These are phyloP conservation scores for Halophytophthora batemanensis DNA, from an alignment of 352 stramenopile genomes.

Conservation along the genomic window DNA sequence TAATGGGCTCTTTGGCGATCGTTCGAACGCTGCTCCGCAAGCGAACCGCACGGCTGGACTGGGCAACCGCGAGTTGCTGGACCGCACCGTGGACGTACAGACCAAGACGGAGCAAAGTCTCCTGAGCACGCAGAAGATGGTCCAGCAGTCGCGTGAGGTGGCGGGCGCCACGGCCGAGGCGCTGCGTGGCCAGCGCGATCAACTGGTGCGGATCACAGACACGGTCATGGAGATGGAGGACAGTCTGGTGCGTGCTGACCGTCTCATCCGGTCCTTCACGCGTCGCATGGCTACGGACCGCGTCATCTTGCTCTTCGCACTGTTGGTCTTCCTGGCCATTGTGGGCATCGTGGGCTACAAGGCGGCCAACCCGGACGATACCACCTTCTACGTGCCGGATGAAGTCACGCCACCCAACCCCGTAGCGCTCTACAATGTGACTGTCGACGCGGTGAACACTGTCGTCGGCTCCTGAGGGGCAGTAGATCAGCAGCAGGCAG, in stretches of 20 bases:
- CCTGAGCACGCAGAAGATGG: conserved; percentile 83
- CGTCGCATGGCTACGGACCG: conserved; percentile 80
- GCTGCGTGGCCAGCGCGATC: conserved; percentile 75
- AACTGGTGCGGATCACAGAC: conserved; percentile 87
- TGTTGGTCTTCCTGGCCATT: conserved; percentile 79
- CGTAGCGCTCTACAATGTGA: conserved; percentile 73
- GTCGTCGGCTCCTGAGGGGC: conserved; percentile 32
- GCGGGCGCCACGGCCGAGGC: conserved; percentile 74
- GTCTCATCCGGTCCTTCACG: conserved; percentile 77
- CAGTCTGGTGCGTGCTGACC: conserved; percentile 71
- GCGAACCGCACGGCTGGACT: conserved; percentile 18
- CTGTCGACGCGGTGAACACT: conserved; percentile 56
- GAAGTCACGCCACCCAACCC: conserved; percentile 81
- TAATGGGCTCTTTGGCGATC: conserved; percentile 71
- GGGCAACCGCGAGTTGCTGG: conserved; percentile 71
- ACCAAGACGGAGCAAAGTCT: conserved; percentile 84
- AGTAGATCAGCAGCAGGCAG: background rate
- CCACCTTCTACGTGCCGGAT: conserved; percentile 82
- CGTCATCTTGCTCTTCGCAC: conserved; percentile 76
- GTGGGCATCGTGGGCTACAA: conserved; percentile 85
- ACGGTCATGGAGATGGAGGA: conserved; percentile 87
- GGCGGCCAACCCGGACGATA: conserved; percentile 65
- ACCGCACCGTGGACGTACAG: conserved; percentile 75
- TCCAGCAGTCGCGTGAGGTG: conserved; percentile 82
- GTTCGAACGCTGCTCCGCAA: conserved; percentile 24